Evolutionary conservation across 345 rosid genomes (phyloP), one percentile per base, ranked within the genome.

Genomic region (Melastoma malabathricum): DNA sequence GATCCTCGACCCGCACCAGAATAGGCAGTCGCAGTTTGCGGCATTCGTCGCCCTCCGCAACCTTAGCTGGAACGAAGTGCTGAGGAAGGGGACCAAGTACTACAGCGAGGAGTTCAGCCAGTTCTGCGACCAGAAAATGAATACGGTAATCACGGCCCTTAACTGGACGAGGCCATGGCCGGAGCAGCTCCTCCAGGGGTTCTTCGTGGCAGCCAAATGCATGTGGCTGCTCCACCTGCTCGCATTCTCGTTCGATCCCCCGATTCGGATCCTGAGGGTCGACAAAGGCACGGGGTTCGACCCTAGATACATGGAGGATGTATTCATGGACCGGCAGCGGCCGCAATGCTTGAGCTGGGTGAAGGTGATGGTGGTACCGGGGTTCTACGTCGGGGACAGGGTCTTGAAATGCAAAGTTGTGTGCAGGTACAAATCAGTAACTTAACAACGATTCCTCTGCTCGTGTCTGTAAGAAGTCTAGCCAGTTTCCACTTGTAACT

Each of bases 101-200:
- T 84, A 92, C 69, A 87, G 95, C 19, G 96, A 92, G 34, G 98
- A 92, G 61, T 87, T 92, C 48, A 92, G 98, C 57, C 82, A 75
- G 72, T 92, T 87, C 56, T 92, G 98, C 44, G 98, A 92, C 60
- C 94, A 92, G 72, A 92, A 84, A 66, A 92, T 92, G 98, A 87
- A 81, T 68, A 59, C 82, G 64, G 76, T 92, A 48, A 81, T 92
- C 47, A 69, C 95, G 18, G 76, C 81, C 27, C 7, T 87, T 69
- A 82, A 68, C 20, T 92, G 96, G 93, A 84, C 86, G 1, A 68
- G 86, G 44, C 88, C 89, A 8, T 92, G 98, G 98, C 93, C 93
- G 1, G 95, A 92, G 64, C 81, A 74, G 54, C 79, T 87, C 55
- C 89, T 87, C 20, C 93, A 87, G 56, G 75, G 87, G 0, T 92